Evolutionary conservation across 306 rosid species (phyloP).

Genomic region (Corylus heterophylla): DNA sequence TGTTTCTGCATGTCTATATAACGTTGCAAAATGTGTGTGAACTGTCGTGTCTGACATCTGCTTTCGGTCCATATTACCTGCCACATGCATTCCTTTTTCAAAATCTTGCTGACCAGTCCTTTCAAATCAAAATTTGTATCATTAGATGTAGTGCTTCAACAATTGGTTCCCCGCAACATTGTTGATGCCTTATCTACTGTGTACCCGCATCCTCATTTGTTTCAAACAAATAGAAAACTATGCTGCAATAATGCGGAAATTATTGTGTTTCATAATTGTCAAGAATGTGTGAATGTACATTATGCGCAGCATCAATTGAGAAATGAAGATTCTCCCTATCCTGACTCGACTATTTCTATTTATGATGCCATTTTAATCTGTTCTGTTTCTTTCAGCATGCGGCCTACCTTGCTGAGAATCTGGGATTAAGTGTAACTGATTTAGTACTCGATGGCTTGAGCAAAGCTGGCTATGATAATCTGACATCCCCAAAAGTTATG

Average conservation of each 20-base stretch:
- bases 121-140: neutral
- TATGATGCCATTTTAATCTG: slow-evolving; percentile 21
- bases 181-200: neutral
- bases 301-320: neutral
- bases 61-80: slow-evolving; percentile 10
- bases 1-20: neutral
- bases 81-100: neutral
- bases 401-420: slow-evolving; percentile 61
- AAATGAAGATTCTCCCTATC: neutral
- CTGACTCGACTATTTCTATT: slow-evolving; percentile 9
- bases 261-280: slow-evolving; percentile 3
- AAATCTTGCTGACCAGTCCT: neutral
- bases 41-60: slow-evolving; percentile 1
- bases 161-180: neutral
- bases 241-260: neutral
- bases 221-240: neutral
- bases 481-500: slow-evolving; percentile 50
- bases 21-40: neutral
- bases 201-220: neutral
- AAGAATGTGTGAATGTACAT: slow-evolving; percentile 9
- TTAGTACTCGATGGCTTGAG: slow-evolving; percentile 53
- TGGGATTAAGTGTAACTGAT: slow-evolving; percentile 54
- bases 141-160: neutral
- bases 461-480: slow-evolving; percentile 67
- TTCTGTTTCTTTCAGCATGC: slow-evolving; percentile 65